These are phyloP conservation scores for Solanum virginianum DNA, from an alignment of 257 asterid species.

Conservation along the genomic window DNA sequence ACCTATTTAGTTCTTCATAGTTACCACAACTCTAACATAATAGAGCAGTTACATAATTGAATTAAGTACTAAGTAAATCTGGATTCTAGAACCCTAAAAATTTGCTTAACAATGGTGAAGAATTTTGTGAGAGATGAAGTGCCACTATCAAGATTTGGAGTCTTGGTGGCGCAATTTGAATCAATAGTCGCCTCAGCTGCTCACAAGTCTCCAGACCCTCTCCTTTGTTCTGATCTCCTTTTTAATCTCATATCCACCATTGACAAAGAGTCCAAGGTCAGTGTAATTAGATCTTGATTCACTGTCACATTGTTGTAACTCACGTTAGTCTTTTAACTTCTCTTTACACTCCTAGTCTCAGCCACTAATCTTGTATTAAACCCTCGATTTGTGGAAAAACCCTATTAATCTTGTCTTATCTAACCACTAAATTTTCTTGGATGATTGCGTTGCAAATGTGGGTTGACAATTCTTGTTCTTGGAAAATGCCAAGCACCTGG, in stretches of 20 bases:
- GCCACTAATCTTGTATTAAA: background rate
- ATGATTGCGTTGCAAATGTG: background rate
- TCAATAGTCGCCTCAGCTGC: slow-evolving; percentile 86
- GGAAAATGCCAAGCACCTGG: background rate
- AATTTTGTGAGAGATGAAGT: slow-evolving; percentile 29
- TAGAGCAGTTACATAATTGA: too few relatives aligned
- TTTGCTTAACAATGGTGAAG: slow-evolving; percentile 38
- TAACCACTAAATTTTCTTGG: too few relatives aligned
- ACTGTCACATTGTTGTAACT: background rate
- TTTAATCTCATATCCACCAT: slow-evolving; percentile 89
- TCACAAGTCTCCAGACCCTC: slow-evolving; percentile 89
- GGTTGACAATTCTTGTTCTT: background rate
- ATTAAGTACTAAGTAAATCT: too few relatives aligned
- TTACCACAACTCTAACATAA: too few relatives aligned
- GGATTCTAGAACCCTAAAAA: background rate
- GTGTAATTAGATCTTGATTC: background rate
- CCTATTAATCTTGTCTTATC: too few relatives aligned
- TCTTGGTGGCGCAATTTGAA: slow-evolving; percentile 91
- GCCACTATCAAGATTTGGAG: slow-evolving; percentile 80
- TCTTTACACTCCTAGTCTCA: background rate
- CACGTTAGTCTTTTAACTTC: background rate
- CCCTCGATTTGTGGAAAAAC: background rate
- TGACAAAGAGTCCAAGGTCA: slow-evolving; percentile 79
- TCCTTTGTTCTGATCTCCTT: slow-evolving; percentile 86
- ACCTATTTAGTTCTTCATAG: too few relatives aligned